These are phyloP conservation scores for Neoboletus brunneissimus DNA, from an alignment of 768 basidiomycete genomes.

Conservation along the genomic window DNA sequence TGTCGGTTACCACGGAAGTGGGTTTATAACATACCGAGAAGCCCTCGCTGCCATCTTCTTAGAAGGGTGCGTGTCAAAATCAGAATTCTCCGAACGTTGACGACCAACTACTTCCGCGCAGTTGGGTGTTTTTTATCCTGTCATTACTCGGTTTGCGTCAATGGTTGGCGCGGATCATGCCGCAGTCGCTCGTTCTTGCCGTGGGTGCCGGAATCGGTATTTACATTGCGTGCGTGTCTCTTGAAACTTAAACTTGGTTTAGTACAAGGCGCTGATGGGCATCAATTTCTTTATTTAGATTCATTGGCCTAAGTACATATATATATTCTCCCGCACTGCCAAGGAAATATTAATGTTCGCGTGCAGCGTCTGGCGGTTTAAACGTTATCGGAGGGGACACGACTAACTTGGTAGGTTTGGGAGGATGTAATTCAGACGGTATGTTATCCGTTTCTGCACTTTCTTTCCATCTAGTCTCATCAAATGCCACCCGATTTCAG, in stretches of 20 bases:
- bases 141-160: conserved; percentile 83
- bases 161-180: conserved; percentile 88
- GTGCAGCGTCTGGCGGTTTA: conserved; percentile 60
- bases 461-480: conserved; percentile 11
- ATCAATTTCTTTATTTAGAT: conserved; percentile 37
- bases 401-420: conserved; percentile 68
- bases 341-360: conserved; percentile 2
- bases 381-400: conserved; percentile 74
- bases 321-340: background rate
- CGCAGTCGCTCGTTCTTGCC: conserved; percentile 79
- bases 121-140: conserved; percentile 79
- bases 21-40: conserved; percentile 69
- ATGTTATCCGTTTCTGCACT: conserved; percentile 6
- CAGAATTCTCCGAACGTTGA: background rate
- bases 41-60: conserved; percentile 84
- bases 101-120: conserved; percentile 22
- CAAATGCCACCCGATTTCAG: conserved; percentile 17
- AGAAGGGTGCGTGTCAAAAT: conserved; percentile 58
- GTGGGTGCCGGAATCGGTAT: conserved; percentile 86
- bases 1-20: conserved; percentile 78
- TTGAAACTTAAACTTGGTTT: background rate
- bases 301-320: conserved; percentile 67
- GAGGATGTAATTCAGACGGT: conserved; percentile 64
- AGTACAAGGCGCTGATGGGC: conserved; percentile 5
- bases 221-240: conserved; percentile 68